Evolutionary conservation across 1,284 basidiomycete species (phyloP).

Genomic region (Xerocomus amazonicus): DNA sequence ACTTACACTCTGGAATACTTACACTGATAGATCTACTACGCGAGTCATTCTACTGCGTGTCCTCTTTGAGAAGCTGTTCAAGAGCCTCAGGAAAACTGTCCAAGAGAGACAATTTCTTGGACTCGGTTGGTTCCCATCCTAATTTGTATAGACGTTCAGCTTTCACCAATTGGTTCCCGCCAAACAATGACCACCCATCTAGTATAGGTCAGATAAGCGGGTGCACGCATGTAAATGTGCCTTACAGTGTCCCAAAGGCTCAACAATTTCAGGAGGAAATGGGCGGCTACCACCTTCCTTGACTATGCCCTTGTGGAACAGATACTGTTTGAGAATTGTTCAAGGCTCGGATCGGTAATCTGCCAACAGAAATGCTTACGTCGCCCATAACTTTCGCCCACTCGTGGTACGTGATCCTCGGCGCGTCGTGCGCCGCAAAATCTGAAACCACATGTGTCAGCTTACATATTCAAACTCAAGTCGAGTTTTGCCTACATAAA

Average conservation of each 20-base stretch:
- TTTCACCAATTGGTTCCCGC: slow-evolving; percentile 36
- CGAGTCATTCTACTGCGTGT: background rate
- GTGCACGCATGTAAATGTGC: background rate
- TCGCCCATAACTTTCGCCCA: slow-evolving; percentile 38
- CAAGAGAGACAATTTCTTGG: slow-evolving; percentile 31
- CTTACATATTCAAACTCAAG: background rate
- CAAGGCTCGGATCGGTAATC: background rate
- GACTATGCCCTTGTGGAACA: slow-evolving; percentile 36
- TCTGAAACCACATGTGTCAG: slow-evolving; percentile 16
- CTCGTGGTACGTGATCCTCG: slow-evolving; percentile 25
- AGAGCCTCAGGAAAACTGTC: slow-evolving; percentile 36
- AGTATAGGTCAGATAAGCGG: slow-evolving; percentile 1
- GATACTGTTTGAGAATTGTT: slow-evolving; percentile 23
- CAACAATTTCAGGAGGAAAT: slow-evolving; percentile 33
- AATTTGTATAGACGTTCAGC: slow-evolving; percentile 35
- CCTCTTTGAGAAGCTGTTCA: slow-evolving; percentile 27
- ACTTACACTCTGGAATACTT: slow-evolving; percentile 3
- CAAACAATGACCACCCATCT: slow-evolving; percentile 41
- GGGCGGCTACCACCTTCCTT: slow-evolving; percentile 35
- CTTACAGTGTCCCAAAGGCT: slow-evolving; percentile 38
- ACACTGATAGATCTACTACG: background rate
- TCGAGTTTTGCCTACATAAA: slow-evolving; percentile 28
- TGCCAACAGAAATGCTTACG: slow-evolving; percentile 22
- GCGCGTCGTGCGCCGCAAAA: slow-evolving; percentile 24
- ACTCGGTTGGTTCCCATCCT: slow-evolving; percentile 39